Conservation (phyloP, 2,329 filamentous ascomycete species). For the Alternaria gaisen region DNA sequence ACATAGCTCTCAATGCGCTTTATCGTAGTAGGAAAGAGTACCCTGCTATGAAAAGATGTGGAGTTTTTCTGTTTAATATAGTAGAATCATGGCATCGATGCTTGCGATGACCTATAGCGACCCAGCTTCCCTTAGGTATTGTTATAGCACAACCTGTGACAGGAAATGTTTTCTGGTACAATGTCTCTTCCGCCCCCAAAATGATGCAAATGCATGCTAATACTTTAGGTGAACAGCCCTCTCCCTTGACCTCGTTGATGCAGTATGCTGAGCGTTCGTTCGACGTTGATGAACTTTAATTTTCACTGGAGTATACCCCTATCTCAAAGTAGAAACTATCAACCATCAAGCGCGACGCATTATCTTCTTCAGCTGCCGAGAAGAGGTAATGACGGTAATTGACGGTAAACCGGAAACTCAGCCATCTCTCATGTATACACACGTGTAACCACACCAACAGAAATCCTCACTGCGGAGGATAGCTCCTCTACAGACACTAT, state of each 20-base stretch:
- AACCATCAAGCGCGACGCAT: not conserved
- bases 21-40: too few species aligned
- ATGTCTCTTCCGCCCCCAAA: not conserved
- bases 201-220: not conserved
- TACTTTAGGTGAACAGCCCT: not conserved
- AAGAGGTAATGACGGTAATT: not conserved
- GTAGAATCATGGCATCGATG: not conserved
- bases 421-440: not conserved
- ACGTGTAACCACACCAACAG: not conserved
- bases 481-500: not conserved
- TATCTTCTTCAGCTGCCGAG: not conserved
- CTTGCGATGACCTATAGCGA: not conserved
- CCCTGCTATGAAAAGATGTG: too few species aligned
- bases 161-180: not conserved
- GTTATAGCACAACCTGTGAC: not conserved
- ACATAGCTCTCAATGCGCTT: too few species aligned
- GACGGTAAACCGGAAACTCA: not conserved
- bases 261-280: not conserved
- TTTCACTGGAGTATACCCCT: not conserved
- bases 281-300: not conserved
- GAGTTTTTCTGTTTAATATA: too few species aligned
- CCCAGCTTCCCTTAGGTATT: not conserved
- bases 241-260: not conserved
- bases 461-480: not conserved
- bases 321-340: not conserved